Base-by-base conservation (phyloP, 768 basidiomycete species). In the Lanmaoa rubissima region DNA sequence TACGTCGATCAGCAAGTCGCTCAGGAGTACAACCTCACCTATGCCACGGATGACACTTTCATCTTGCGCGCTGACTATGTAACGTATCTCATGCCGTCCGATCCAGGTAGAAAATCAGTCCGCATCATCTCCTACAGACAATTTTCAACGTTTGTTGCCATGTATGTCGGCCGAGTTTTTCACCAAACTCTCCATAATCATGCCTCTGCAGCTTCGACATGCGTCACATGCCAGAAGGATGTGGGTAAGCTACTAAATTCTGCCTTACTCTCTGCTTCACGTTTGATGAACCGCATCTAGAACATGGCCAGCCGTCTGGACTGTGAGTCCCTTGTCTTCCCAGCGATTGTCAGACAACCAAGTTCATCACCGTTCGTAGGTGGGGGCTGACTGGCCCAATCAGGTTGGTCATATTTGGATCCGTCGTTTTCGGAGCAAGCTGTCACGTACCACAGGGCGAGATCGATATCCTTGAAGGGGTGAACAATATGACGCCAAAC, bases 391-490 rank as follows among this genome's bases (percentile, higher is more conserved):
- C 49, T 68, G 67, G 67, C 67, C 67, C 13, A 48, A 59, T 24
- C 14, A 57, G n/a, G 67, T 48, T 32, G 0, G 48, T 39, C 32
- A 31, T 43, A 7, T 42, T 14, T 26, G 13, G 6, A 28, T 19
- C n/a, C 4, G 31, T 52, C 35, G 31, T 12, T 14, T 35, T 31
- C 19, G 1, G 16, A 21, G n/a, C 16, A 36, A 16, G 28, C 24
- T 43, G 28, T 53, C 44, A 34, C 16, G 19, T 16, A 13, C n/a
- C 1, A 10, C 16, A 71, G 65, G 69, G 68, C 40, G 79, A 82
- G 61, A 73, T 81, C 47, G 81, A 82, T 63, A 77, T 81, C 47
- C 65, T 81, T 41, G 81, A 82, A 59, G 75, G 77, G 5, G 78
- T 81, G 48, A 81, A 82, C 59, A 53, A 67, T 17, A 61, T 73